phyloP scores from a whole-genome alignment of 371 early-diverging fungal genomes.

The Funneliformis caledonium region DNA sequence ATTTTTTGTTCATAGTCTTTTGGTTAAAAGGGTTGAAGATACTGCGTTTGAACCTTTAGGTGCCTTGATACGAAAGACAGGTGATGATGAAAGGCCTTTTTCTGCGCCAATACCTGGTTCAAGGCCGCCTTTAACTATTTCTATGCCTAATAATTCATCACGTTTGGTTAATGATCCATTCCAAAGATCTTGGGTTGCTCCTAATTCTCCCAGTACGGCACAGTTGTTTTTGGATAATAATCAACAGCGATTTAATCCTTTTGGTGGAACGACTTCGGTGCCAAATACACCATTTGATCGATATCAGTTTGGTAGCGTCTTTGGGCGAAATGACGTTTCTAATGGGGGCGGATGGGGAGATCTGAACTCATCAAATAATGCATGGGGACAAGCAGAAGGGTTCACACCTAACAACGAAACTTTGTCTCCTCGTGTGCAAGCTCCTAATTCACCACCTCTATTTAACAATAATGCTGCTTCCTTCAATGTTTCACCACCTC shows the following conservation, averaged over 20 bases:
- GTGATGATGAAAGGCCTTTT: constrained; percentile 70
- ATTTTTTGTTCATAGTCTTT: constrained; percentile 73
- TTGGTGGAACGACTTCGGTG: constrained; percentile 37
- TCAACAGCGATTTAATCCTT: constrained; percentile 42
- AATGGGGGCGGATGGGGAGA: constrained; percentile 38
- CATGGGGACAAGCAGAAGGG: constrained; percentile 26
- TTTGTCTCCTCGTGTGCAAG: constrained; percentile 38
- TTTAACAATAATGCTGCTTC: constrained; percentile 21
- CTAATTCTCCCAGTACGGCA: constrained; percentile 39
- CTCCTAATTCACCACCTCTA: constrained; percentile 41
- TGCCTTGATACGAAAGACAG: constrained; percentile 61
- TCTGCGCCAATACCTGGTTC: constrained; percentile 48
- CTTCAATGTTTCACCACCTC: constrained; percentile 40
- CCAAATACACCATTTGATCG: constrained; percentile 40
- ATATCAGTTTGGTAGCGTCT: constrained; percentile 39
- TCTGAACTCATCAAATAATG: constrained; percentile 12
- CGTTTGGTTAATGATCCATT: constrained; percentile 38
- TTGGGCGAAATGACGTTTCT: constrained; percentile 30
- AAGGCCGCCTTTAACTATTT: constrained; percentile 38
- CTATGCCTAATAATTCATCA: constrained; percentile 34
- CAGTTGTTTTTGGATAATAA: constrained; percentile 39
- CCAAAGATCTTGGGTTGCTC: constrained; percentile 30
- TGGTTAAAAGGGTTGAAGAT: constrained; percentile 77
- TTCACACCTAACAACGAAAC: constrained; percentile 37
- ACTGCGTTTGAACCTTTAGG: constrained; percentile 70